Evolutionary conservation across 2,329 filamentous ascomycete genomes (phyloP).

Genomic region (Helicocarpus griseus): DNA sequence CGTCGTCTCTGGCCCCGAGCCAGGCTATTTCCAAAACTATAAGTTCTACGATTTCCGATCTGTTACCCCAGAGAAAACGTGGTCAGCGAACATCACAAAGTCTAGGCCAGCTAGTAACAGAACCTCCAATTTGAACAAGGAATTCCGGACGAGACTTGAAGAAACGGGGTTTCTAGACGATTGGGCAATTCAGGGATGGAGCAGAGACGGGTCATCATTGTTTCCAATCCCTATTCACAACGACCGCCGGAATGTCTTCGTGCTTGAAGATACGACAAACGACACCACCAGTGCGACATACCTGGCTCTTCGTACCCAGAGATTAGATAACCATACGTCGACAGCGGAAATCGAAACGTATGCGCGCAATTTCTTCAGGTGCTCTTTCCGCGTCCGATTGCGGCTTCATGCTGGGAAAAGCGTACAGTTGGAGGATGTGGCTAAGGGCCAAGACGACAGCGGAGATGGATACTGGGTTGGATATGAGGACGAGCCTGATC

Average conservation of each 20-base stretch:
- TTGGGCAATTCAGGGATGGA: conserved; percentile 39
- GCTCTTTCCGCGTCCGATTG: conserved; percentile 39
- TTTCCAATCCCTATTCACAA: conserved; percentile 37
- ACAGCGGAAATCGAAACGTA: conserved; percentile 40
- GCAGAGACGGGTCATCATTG: conserved; percentile 27
- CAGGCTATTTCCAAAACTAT: conserved; percentile 42
- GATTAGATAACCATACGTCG: conserved; percentile 35
- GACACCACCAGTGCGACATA: conserved; percentile 25
- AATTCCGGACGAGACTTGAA: conserved; percentile 6
- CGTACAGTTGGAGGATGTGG: conserved; percentile 10
- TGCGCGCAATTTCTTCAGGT: conserved; percentile 36
- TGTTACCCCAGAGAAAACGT: conserved; percentile 22
- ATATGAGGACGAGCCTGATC: neutral
- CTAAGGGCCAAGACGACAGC: neutral
- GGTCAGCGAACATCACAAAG: conserved; percentile 33
- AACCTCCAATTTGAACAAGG: conserved; percentile 6
- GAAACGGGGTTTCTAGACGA: conserved; percentile 17
- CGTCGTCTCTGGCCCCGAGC: conserved; percentile 32
- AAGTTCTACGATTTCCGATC: conserved; percentile 44
- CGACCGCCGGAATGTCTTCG: conserved; percentile 38
- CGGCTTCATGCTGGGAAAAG: conserved; percentile 24
- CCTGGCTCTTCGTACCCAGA: conserved; percentile 39
- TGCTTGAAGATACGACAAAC: conserved; percentile 22
- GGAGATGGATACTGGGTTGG: neutral
- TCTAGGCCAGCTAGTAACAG: conserved; percentile 40